Evolutionary conservation across 768 basidiomycete species (phyloP).

Genomic region (Pleurotus djamor): DNA sequence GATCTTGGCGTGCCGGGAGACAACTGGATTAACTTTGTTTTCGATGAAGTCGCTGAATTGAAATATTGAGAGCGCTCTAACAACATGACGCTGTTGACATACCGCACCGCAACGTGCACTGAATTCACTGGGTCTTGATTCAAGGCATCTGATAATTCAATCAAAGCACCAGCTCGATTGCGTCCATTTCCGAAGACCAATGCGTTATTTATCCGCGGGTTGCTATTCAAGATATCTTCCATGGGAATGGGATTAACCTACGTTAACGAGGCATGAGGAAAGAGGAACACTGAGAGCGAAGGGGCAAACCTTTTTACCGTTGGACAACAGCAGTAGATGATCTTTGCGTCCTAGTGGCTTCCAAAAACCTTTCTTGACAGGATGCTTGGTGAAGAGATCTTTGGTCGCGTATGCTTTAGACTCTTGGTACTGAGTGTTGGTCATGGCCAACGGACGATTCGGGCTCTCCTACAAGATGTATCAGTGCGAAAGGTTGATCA

Average conservation of each 20-base stretch:
- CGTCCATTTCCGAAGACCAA: constrained; percentile 29
- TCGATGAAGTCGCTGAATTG: neutral
- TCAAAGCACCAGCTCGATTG: constrained; percentile 22
- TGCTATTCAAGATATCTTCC: constrained; percentile 12
- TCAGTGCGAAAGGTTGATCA: neutral
- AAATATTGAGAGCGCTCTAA: constrained; percentile 17
- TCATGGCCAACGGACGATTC: neutral
- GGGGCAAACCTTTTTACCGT: constrained; percentile 3
- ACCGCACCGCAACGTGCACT: neutral
- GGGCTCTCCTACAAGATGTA: neutral
- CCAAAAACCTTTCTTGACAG: constrained; percentile 16
- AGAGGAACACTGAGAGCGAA: neutral
- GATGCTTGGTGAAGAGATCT: constrained; percentile 22
- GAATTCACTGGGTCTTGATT: constrained; percentile 4
- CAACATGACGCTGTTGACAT: constrained; percentile 12
- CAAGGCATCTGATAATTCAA: constrained; percentile 20
- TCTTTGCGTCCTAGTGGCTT: constrained; percentile 6
- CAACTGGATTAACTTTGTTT: constrained; percentile 18
- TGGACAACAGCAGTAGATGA: neutral
- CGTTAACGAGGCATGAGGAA: neutral
- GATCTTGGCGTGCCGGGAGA: constrained; percentile 20
- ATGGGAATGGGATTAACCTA: constrained; percentile 5
- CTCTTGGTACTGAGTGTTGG: neutral
- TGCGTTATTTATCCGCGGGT: constrained; percentile 16
- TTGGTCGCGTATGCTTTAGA: constrained; percentile 14